Conservation (phyloP, 306 rosid species). For the Psophocarpus tetragonolobus region DNA sequence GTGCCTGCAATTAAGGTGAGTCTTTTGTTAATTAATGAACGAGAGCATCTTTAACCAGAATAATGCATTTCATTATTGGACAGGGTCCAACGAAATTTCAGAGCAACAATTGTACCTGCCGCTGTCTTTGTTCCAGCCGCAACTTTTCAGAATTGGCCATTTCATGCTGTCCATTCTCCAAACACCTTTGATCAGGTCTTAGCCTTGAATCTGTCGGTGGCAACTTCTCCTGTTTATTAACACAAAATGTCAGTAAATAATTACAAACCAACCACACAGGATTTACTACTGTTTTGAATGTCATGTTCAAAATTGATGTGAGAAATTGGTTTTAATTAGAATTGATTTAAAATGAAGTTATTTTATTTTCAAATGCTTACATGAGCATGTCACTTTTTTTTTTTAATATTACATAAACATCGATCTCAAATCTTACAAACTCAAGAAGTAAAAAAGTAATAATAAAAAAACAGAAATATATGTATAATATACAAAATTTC, state of each 20-base stretch:
- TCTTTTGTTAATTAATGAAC: neutral
- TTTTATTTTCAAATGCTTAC: neutral
- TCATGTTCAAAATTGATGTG: neutral
- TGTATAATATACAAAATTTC: too few relatives aligned
- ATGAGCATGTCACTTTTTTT: too few relatives aligned
- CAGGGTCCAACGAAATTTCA: neutral
- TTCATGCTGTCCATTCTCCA: slow-evolving; percentile 86
- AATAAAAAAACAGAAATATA: too few relatives aligned
- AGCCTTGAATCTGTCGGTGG: slow-evolving; percentile 99
- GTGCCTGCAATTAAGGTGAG: slow-evolving; percentile 57
- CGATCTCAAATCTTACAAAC: too few relatives aligned
- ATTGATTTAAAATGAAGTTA: neutral
- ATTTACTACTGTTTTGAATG: neutral
- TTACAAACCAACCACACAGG: neutral
- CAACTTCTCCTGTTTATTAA: slow-evolving; percentile 68
- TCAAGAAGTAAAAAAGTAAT: too few relatives aligned
- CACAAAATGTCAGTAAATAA: slow-evolving; percentile 27
- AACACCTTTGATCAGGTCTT: slow-evolving; percentile 90
- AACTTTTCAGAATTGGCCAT: slow-evolving; percentile 82
- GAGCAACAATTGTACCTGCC: slow-evolving; percentile 59
- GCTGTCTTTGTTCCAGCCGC: slow-evolving; percentile 85
- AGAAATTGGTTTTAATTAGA: too few relatives aligned
- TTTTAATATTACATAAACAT: too few relatives aligned
- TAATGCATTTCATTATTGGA: neutral
- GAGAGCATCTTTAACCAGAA: slow-evolving; percentile 1